These are phyloP conservation scores for Paecilomyces sp. DNA, from an alignment of 2,329 filamentous ascomycete genomes.

Conservation along the genomic window DNA sequence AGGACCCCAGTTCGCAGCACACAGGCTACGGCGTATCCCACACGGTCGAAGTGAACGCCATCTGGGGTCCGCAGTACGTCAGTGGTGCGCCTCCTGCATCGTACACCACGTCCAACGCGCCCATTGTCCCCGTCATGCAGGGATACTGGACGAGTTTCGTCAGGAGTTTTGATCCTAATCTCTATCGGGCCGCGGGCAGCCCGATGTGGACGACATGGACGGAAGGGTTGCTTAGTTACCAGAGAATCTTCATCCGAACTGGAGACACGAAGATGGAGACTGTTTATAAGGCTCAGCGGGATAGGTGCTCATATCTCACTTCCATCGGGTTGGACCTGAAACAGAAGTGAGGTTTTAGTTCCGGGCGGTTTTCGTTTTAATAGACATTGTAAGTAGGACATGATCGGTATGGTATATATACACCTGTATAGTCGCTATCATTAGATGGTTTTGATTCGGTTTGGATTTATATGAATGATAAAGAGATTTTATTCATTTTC, in stretches of 20 bases:
- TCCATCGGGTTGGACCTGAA: slow-evolving; percentile 42
- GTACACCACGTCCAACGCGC: slow-evolving; percentile 51
- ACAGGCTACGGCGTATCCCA: slow-evolving; percentile 59
- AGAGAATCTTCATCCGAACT: slow-evolving; percentile 39
- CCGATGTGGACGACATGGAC: slow-evolving; percentile 48
- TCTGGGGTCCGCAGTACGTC: slow-evolving; percentile 58
- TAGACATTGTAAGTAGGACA: neutral
- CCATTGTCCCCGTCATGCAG: slow-evolving; percentile 56
- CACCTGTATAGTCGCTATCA: neutral
- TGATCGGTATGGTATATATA: neutral
- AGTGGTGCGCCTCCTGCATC: slow-evolving; percentile 44
- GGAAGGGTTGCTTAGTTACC: slow-evolving; percentile 10
- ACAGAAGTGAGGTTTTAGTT: slow-evolving; percentile 22
- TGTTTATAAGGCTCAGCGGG: slow-evolving; percentile 31
- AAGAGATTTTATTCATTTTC: neutral
- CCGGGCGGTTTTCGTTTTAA: neutral
- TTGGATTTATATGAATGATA: neutral
- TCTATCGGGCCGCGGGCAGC: slow-evolving; percentile 35
- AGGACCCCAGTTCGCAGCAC: slow-evolving; percentile 48
- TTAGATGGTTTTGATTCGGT: neutral
- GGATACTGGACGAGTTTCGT: slow-evolving; percentile 72
- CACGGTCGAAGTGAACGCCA: slow-evolving; percentile 57
- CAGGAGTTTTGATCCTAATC: slow-evolving; percentile 59
- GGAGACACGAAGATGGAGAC: slow-evolving; percentile 41
- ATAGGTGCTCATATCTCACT: slow-evolving; percentile 43